Conservation (phyloP, 2,329 filamentous ascomycete genomes). For the Septoria petroselini region DNA sequence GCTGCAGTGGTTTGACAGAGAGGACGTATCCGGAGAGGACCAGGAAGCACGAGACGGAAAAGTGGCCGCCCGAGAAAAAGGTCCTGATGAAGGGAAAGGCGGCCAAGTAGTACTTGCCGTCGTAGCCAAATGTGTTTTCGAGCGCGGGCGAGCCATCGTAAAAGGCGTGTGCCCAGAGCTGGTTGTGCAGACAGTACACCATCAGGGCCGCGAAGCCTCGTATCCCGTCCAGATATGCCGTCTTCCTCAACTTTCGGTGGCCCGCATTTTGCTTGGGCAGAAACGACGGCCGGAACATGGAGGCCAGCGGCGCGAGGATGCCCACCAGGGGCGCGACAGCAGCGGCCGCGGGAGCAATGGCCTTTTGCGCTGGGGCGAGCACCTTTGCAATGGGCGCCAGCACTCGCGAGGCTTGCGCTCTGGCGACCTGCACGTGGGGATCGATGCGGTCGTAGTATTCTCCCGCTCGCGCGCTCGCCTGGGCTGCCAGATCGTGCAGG, state of each 20-base stretch:
- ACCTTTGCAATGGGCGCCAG: constrained; percentile 12
- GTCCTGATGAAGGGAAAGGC: constrained; percentile 57
- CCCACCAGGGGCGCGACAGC: constrained; percentile 16
- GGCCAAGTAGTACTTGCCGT: constrained; percentile 50
- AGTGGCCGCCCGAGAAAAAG: constrained; percentile 62
- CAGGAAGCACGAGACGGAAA: constrained; percentile 54
- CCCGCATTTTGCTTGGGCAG: constrained; percentile 19
- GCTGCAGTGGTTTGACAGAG: constrained; percentile 46
- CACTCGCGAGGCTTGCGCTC: constrained; percentile 7
- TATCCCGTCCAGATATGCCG: constrained; percentile 64
- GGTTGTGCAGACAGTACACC: constrained; percentile 63
- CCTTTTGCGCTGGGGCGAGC: constrained; percentile 14
- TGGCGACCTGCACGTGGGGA: constrained; percentile 11
- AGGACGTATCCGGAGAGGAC: constrained; percentile 54
- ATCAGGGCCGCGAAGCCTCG: constrained; percentile 65
- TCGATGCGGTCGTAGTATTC: constrained; percentile 12
- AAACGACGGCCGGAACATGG: constrained; percentile 23
- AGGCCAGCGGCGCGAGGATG: constrained; percentile 18
- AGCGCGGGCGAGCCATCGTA: constrained; percentile 20
- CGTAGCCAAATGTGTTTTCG: constrained; percentile 42
- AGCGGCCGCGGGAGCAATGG: constrained; percentile 18
- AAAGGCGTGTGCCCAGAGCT: constrained; percentile 52
- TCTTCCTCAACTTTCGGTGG: constrained; percentile 42
- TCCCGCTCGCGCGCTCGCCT: constrained; percentile 9
- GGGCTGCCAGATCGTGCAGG: constrained; percentile 11